A percentile compares a stretch with the other conserved stretches of the same genome.
These are phyloP conservation scores for Melastoma candidum DNA, from an alignment of 441 rosid species.

Conservation along the genomic window DNA sequence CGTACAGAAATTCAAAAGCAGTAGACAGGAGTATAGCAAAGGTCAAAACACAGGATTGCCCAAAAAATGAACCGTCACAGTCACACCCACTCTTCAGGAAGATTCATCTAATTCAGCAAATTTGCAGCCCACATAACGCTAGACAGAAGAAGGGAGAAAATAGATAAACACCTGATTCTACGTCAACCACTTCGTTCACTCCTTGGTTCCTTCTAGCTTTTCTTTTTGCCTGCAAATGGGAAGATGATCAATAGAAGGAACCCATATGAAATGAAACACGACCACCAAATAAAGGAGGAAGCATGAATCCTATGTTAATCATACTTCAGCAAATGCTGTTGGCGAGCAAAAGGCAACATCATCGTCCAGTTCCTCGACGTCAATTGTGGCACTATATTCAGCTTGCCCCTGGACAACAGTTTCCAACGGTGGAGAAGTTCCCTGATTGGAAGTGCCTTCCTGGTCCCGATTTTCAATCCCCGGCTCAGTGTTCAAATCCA, in stretches of 20 bases:
- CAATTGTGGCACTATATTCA: slow-evolving; percentile 34
- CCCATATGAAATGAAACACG: neutral
- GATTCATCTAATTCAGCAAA: neutral
- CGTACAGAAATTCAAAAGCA: no score
- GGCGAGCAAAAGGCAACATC: slow-evolving; percentile 77
- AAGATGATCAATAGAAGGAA: slow-evolving; percentile 5
- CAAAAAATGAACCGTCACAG: no score
- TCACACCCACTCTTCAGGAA: neutral
- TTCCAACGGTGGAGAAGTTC: slow-evolving; percentile 18
- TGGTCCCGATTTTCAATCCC: slow-evolving; percentile 46
- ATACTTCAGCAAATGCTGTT: slow-evolving; percentile 68
- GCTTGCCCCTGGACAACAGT: slow-evolving; percentile 23
- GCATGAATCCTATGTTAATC: slow-evolving; percentile 8
- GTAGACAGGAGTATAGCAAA: no score
- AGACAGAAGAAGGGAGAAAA: neutral
- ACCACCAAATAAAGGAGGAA: slow-evolving; percentile 3
- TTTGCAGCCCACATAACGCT: neutral
- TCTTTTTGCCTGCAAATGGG: slow-evolving; percentile 46
- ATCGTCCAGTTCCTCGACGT: slow-evolving; percentile 75
- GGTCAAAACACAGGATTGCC: no score
- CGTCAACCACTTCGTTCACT: slow-evolving; percentile 32
- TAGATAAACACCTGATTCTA: slow-evolving; percentile 46
- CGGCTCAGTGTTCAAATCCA: slow-evolving; percentile 36
- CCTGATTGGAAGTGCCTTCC: slow-evolving; percentile 46
- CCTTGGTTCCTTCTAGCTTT: slow-evolving; percentile 37